These are phyloP conservation scores for Ustilago hordei DNA, from an alignment of 1,284 basidiomycete species.

Conservation along the genomic window DNA sequence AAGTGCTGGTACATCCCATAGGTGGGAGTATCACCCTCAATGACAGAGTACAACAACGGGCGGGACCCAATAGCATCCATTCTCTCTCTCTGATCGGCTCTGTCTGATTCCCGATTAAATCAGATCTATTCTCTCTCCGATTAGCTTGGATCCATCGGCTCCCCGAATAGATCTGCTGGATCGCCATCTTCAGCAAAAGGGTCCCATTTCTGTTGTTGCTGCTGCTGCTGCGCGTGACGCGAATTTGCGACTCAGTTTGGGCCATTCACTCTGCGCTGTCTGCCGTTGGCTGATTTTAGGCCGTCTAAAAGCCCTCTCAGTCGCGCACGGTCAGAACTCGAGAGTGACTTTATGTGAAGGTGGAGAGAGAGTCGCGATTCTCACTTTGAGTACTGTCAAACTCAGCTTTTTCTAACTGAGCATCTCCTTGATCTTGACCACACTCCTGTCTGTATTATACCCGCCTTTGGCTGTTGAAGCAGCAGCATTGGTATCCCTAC, in stretches of 20 bases:
- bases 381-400: background rate
- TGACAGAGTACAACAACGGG: too few species aligned
- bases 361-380: conserved; percentile 9
- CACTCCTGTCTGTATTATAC: conserved; percentile 9
- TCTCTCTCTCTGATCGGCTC: background rate
- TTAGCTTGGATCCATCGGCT: too few species aligned
- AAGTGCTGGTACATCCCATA: too few species aligned
- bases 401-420: background rate
- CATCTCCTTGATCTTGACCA: conserved; percentile 2
- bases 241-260: conserved; percentile 1
- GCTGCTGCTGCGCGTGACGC: background rate
- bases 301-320: background rate
- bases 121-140: too few species aligned
- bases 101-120: too few species aligned
- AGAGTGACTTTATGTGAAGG: background rate
- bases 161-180: too few species aligned
- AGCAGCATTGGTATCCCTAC: background rate
- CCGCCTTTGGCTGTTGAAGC: background rate
- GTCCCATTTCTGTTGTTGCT: too few species aligned
- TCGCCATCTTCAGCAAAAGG: too few species aligned
- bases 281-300: conserved; percentile 2
- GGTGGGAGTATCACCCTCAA: too few species aligned
- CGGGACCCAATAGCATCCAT: too few species aligned
- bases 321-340: conserved; percentile 3
- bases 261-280: background rate